Percentiles rank a stretch among this genome's conserved stretches.
Evolutionary conservation across 345 rosid genomes (phyloP).

Genomic region (Lepidium africanum): DNA sequence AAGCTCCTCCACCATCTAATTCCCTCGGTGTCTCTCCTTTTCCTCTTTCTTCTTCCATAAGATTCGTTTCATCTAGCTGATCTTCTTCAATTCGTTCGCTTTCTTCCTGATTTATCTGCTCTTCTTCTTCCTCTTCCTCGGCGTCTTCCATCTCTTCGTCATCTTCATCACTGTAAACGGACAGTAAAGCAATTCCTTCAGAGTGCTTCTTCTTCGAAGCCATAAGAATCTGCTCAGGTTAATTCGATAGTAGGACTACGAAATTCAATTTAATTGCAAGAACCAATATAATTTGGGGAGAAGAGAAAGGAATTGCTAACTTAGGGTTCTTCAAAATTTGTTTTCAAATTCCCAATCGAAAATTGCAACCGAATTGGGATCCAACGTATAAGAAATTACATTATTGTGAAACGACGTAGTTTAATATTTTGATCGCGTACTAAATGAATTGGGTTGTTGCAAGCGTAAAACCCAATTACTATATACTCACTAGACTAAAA

Average conservation of each 20-base stretch:
- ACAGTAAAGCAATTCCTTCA: slow-evolving; percentile 79
- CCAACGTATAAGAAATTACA: not conserved
- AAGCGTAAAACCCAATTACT: not conserved
- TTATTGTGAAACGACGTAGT: not conserved
- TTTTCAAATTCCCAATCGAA: not conserved
- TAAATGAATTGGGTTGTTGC: not conserved
- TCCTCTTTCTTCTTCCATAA: slow-evolving; percentile 32
- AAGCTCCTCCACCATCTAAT: slow-evolving; percentile 34
- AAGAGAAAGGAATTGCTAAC: not conserved
- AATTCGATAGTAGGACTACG: not conserved
- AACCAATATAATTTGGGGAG: not conserved
- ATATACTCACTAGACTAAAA: not conserved
- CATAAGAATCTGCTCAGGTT: slow-evolving; percentile 26
- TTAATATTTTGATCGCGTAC: not conserved
- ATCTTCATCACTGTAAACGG: slow-evolving; percentile 78
- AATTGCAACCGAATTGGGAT: not conserved
- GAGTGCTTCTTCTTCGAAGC: slow-evolving; percentile 58
- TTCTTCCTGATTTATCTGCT: slow-evolving; percentile 24
- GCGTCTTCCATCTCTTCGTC: slow-evolving; percentile 86
- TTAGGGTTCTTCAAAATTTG: slow-evolving; percentile 16
- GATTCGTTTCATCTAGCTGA: slow-evolving; percentile 27
- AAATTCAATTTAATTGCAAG: not conserved
- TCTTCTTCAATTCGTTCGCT: not conserved
- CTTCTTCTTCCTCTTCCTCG: slow-evolving; percentile 27
- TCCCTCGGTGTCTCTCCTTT: slow-evolving; percentile 24